Evolutionary conservation across 371 early-diverging fungal species (phyloP), one percentile per base, ranked within the genome.

Genomic region (Apophysomyces sp.): DNA sequence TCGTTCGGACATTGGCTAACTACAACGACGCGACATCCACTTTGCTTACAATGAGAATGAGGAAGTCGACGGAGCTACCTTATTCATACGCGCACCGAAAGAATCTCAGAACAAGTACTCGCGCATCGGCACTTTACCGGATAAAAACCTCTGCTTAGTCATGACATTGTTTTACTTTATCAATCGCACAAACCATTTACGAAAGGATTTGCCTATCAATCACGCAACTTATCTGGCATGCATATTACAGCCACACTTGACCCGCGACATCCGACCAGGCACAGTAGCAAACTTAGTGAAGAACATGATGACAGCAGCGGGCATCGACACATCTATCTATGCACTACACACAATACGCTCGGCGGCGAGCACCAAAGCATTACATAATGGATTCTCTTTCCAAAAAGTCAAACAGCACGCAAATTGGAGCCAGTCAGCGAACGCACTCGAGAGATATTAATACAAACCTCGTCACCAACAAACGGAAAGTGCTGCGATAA

Each of bases 21-120:
- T 68, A 24, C 68, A 67, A 55, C 51, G 21, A 21, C 12, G 64
- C 3, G 68, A 66, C 56, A 55, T 66, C 34, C 34, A 12, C 12
- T 34, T 34, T 34, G 34, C n/a, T n/a, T n/a, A n/a, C n/a, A n/a
- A n/a, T n/a, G n/a, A n/a, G n/a, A n/a, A n/a, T n/a, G n/a, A n/a
- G 34, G 34, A 34, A 34, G 34, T 34, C 7, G 34, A 34, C 5
- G 34, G 34, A 7, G 34, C 12, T 12, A 34, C 34, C 34, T 34
- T 32, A 32, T 32, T 6, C 11, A 32, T 32, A 1, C 6, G 66
- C 5, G 53, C 53, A 40, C 60, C 63, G 11, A 71, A 71, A 28
- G 66, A 66, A 52, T 30, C 34, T 2, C 57, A 64, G 26, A 4
- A 52, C 21, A 67, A 67, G 34, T 7, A 24, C 0, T 44, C 57